Evolutionary conservation across 805 yeast genomes (phyloP).

Genomic region (Kodamaea laetipori): DNA sequence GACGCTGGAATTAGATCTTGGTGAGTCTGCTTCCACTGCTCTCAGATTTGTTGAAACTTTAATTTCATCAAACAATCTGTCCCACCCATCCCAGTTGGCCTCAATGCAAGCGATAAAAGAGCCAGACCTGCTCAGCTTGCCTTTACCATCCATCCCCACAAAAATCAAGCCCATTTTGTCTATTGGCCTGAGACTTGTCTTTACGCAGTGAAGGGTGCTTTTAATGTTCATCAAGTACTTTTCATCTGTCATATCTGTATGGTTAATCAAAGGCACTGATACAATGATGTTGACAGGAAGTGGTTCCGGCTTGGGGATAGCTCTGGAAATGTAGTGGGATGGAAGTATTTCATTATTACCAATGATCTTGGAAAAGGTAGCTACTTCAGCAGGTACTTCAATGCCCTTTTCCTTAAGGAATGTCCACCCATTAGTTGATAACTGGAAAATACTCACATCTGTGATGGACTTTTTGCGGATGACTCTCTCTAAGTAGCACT

Average conservation of each 20-base stretch:
- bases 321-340: constrained; percentile 34
- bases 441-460: constrained; percentile 35
- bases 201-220: constrained; percentile 24
- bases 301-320: constrained; percentile 43
- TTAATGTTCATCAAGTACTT: constrained; percentile 30
- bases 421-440: constrained; percentile 54
- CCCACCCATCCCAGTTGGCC: constrained; percentile 53
- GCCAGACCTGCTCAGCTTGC: constrained; percentile 38
- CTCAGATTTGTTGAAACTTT: constrained; percentile 26
- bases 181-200: constrained; percentile 30
- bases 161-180: constrained; percentile 53
- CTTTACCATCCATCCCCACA: constrained; percentile 47
- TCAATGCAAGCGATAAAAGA: constrained; percentile 50
- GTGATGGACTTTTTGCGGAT: constrained; percentile 14
- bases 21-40: neutral
- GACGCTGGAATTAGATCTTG: constrained; percentile 9
- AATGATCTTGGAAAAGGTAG: constrained; percentile 37
- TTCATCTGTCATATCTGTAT: constrained; percentile 24
- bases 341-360: constrained; percentile 47
- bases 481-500: constrained; percentile 26
- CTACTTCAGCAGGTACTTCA: constrained; percentile 41
- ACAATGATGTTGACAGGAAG: constrained; percentile 45
- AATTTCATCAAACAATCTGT: constrained; percentile 41
- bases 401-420: constrained; percentile 32
- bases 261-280: constrained; percentile 43